These are phyloP conservation scores for Metschnikowia cerradonensis DNA, from an alignment of 805 yeast genomes.

Conservation along the genomic window DNA sequence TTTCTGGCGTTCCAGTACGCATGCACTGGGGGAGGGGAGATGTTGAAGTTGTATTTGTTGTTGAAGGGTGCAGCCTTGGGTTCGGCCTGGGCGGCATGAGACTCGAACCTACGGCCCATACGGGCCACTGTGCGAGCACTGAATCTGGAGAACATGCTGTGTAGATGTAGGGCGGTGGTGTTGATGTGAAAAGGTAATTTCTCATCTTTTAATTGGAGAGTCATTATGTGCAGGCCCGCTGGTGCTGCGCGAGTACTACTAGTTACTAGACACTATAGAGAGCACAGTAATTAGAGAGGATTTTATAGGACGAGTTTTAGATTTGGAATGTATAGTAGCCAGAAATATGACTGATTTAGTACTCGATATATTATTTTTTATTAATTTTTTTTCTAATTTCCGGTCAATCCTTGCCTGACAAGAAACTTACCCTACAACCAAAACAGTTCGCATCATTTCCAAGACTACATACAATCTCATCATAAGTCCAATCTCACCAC, in stretches of 20 bases:
- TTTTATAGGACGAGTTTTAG: too few species aligned
- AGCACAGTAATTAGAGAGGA: not conserved
- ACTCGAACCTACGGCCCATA: conserved; percentile 29
- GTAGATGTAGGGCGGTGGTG: not conserved
- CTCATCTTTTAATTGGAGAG: conserved; percentile 17
- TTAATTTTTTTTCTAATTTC: too few species aligned
- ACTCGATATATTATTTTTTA: too few species aligned
- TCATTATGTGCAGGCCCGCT: not conserved
- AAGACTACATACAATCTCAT: not conserved
- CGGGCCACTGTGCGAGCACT: conserved; percentile 20
- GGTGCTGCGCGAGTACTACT: not conserved
- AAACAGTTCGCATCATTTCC: not conserved
- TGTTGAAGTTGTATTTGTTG: conserved; percentile 41
- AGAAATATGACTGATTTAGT: not conserved
- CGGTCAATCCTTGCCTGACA: too few species aligned
- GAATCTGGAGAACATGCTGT: conserved; percentile 28
- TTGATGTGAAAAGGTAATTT: conserved; percentile 5
- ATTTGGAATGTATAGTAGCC: not conserved
- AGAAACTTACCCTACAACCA: not conserved
- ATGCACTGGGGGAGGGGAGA: conserved; percentile 43
- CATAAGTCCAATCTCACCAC: not conserved
- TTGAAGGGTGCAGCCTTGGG: conserved; percentile 30
- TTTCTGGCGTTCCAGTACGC: conserved; percentile 42
- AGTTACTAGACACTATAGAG: not conserved
- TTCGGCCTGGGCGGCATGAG: conserved; percentile 18